These are phyloP conservation scores for Fusarium sp. DNA, from an alignment of 2,329 filamentous ascomycete species.

Conservation along the genomic window DNA sequence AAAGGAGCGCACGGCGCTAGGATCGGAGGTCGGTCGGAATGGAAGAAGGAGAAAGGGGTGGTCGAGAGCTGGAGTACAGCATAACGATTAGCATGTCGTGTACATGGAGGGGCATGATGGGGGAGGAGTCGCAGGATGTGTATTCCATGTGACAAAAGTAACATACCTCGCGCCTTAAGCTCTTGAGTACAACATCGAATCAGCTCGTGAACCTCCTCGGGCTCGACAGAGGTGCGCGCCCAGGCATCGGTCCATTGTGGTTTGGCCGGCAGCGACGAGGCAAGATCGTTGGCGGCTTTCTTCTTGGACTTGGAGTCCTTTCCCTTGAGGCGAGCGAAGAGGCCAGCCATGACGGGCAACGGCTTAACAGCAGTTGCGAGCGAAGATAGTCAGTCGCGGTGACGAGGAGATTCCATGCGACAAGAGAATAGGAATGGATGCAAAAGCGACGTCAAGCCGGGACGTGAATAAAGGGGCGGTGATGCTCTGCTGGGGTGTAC, in stretches of 20 bases:
- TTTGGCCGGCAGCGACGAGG: constrained; percentile 70
- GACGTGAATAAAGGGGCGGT: constrained; percentile 35
- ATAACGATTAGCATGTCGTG: constrained; percentile 36
- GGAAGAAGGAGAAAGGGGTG: constrained; percentile 93
- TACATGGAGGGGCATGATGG: not conserved
- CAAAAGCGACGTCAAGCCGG: constrained; percentile 23
- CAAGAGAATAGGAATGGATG: constrained; percentile 10
- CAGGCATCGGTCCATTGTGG: constrained; percentile 91
- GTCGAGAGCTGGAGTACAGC: constrained; percentile 74
- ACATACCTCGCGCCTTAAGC: constrained; percentile 92
- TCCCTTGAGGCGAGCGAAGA: constrained; percentile 77
- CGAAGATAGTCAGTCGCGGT: constrained; percentile 16
- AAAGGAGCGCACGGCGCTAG: constrained; percentile 91
- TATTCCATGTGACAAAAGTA: constrained; percentile 7
- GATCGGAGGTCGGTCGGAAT: constrained; percentile 92
- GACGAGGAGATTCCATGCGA: constrained; percentile 25
- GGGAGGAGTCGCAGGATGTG: not conserved
- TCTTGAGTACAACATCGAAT: constrained; percentile 87
- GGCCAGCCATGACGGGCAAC: constrained; percentile 62
- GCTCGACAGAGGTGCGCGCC: constrained; percentile 82
- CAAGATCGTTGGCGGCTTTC: constrained; percentile 69
- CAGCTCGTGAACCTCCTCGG: constrained; percentile 91
- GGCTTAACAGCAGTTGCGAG: constrained; percentile 18
- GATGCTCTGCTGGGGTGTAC: constrained; percentile 12
- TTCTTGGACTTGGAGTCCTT: constrained; percentile 78